A percentile compares a stretch with the other conserved stretches of the same genome.
phyloP scores from a whole-genome alignment of 495 filamentous ascomycete species.

The Hypoxylon fragiforme region DNA sequence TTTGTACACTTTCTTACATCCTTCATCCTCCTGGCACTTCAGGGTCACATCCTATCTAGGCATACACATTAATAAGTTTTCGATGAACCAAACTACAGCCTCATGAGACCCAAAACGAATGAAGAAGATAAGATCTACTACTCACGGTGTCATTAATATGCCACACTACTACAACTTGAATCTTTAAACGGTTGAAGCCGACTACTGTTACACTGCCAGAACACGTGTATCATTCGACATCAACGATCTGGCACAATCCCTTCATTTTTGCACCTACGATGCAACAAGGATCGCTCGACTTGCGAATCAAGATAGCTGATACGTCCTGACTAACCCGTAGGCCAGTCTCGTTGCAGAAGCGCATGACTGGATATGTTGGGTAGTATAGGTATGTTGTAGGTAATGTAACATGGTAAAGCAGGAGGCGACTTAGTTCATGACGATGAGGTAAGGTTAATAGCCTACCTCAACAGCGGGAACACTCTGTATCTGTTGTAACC shows the following conservation, averaged over 20 bases:
- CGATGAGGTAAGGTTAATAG: slow-evolving; percentile 4
- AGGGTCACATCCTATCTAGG: slow-evolving; percentile 19
- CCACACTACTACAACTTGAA: slow-evolving; percentile 16
- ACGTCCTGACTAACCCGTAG: slow-evolving; percentile 20
- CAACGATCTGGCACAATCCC: slow-evolving; percentile 6
- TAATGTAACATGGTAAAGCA: slow-evolving; percentile 24
- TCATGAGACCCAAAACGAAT: slow-evolving; percentile 1
- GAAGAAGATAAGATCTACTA: slow-evolving; percentile 4
- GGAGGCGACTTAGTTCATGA: slow-evolving; percentile 8
- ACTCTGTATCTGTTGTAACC: slow-evolving; percentile 7
- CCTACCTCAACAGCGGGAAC: slow-evolving; percentile 8
- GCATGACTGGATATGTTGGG: slow-evolving; percentile 11
- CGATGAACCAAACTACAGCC: not conserved
- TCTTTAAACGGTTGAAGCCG: slow-evolving; percentile 15
- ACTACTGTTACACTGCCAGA: slow-evolving; percentile 8
- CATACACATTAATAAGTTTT: slow-evolving; percentile 12
- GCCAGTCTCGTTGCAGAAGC: slow-evolving; percentile 24
- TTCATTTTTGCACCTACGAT: slow-evolving; percentile 9
- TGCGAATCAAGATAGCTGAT: slow-evolving; percentile 18
- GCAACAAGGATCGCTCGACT: slow-evolving; percentile 16
- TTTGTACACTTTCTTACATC: slow-evolving; percentile 16
- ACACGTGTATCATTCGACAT: slow-evolving; percentile 18
- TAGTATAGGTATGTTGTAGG: slow-evolving; percentile 11
- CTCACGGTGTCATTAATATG: slow-evolving; percentile 17
- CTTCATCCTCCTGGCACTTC: slow-evolving; percentile 22